Conservation (phyloP, 129 eudicot genomes). For the Calendula officinalis region DNA sequence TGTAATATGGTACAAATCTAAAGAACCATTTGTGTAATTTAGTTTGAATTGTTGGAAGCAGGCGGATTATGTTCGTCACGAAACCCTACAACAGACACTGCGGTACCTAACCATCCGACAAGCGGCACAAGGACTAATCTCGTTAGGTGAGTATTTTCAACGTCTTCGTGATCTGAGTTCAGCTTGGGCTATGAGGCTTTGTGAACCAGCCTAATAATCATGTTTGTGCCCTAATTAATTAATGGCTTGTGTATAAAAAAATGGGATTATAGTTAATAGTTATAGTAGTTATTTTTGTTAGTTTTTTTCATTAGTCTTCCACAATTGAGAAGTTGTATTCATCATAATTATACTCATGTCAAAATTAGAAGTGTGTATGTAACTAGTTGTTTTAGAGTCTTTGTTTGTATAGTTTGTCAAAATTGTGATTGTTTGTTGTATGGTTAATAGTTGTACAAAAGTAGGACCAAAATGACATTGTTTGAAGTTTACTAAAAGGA, state of each 20-base stretch:
- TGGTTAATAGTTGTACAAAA: slow-evolving; percentile 24
- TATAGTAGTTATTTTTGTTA: slow-evolving; percentile 29
- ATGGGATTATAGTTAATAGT: neutral
- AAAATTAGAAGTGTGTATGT: slow-evolving; percentile 32
- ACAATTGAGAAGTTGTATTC: slow-evolving; percentile 43
- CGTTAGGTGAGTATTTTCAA: slow-evolving; percentile 81
- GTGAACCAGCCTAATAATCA: slow-evolving; percentile 29
- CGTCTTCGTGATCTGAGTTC: slow-evolving; percentile 75
- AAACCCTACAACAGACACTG: slow-evolving; percentile 65
- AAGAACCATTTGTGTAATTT: too few relatives aligned
- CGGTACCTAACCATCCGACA: slow-evolving; percentile 64
- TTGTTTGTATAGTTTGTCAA: slow-evolving; percentile 22
- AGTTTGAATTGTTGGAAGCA: slow-evolving; percentile 15
- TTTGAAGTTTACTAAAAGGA: neutral
- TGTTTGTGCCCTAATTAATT: neutral
- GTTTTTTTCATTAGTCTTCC: slow-evolving; percentile 48
- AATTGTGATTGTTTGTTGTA: slow-evolving; percentile 24
- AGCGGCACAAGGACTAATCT: slow-evolving; percentile 79
- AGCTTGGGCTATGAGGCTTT: slow-evolving; percentile 60
- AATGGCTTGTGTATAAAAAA: slow-evolving; percentile 21
- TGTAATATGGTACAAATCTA: too few relatives aligned
- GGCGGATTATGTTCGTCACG: slow-evolving; percentile 84
- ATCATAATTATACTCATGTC: slow-evolving; percentile 15
- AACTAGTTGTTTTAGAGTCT: slow-evolving; percentile 15
- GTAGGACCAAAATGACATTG: slow-evolving; percentile 13